Base-by-base conservation (phyloP, 768 basidiomycete species). In the Strobilomyces dryophilus region DNA sequence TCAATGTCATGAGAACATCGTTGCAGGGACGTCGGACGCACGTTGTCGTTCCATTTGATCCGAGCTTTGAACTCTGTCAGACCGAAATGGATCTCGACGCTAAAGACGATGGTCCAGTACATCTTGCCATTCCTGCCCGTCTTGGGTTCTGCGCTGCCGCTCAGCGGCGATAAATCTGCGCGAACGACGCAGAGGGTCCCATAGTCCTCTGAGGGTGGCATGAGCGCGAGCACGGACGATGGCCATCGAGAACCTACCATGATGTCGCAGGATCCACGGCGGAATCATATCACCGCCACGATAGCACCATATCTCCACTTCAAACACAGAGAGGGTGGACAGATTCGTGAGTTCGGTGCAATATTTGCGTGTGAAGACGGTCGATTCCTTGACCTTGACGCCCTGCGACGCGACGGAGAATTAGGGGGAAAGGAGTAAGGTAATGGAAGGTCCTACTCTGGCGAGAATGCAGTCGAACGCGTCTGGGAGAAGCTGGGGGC, bases 291-390 rank as follows among this genome's bases (percentile, higher is more conserved):
- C 80, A 42, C 84, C 84, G n/a, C 88, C 87, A 62, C 88, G 75
- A 68, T 80, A 91, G 64, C 88, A 90, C 88, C 88, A 90, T 58
- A 91, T 79, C 66, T 90, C 87, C 26, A 90, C 87, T 64, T 90
- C 88, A 58, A 91, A 90, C 17, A 89, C 84, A 14, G 85, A 87
- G 5, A 89, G 74, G 59, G 87, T 84, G 4, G 83, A 81, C 29
- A 91, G 65, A 56, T 79, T 89, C 9, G 88, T 90, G 35, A 91
- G 77, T 64, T 90, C 88, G 0, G 88, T 90, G 62, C 84, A 87
- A 67, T 91, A 89, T 63, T 91, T 91, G 49, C 88, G 76, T 50
- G 82, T 85, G 65, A 90, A 89, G 14, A 89, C 87, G 0, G 81
- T 89, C 20, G 85, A 89, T 63, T 89, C 88, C 55, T 89, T 88